Conservation (phyloP, 2,329 filamentous ascomycete species). For the Tolypocladium inflatum region DNA sequence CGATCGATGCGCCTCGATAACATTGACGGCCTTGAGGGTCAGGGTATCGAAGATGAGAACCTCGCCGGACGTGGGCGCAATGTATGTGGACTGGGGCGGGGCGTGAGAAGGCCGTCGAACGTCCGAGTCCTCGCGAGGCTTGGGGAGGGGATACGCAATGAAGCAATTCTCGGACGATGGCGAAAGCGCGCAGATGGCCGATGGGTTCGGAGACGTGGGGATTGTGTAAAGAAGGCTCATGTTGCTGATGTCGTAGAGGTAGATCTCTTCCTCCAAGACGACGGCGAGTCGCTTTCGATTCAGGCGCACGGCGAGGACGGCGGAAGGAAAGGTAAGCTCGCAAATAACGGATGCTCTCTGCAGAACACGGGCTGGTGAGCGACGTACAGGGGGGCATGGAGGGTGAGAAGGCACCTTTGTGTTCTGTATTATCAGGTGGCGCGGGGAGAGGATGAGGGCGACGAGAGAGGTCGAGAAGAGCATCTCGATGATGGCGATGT, state of each 20-base stretch:
- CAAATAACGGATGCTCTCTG: slow-evolving; percentile 76
- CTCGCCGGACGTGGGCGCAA: slow-evolving; percentile 79
- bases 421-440: slow-evolving; percentile 91
- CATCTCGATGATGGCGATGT: slow-evolving; percentile 96
- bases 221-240: slow-evolving; percentile 94
- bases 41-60: slow-evolving; percentile 88
- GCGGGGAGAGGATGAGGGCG: slow-evolving; percentile 82
- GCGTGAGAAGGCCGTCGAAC: slow-evolving; percentile 66
- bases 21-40: slow-evolving; percentile 85
- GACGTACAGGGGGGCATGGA: not conserved
- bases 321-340: slow-evolving; percentile 97
- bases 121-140: slow-evolving; percentile 51
- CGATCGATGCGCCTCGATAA: slow-evolving; percentile 89
- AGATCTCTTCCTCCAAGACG: slow-evolving; percentile 90
- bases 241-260: slow-evolving; percentile 97
- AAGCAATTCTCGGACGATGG: slow-evolving; percentile 94
- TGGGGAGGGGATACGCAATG: slow-evolving; percentile 84
- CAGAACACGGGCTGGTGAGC: slow-evolving; percentile 1
- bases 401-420: slow-evolving; percentile 60
- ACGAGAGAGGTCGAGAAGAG: slow-evolving; percentile 96
- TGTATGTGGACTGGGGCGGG: slow-evolving; percentile 68
- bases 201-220: slow-evolving; percentile 85
- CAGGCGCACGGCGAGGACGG: slow-evolving; percentile 83
- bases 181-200: slow-evolving; percentile 83
- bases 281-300: slow-evolving; percentile 93